Percentiles rank a stretch among this genome's conserved stretches.
Conservation (phyloP, 179 eudicot species). For the Heliamphora pulchella region DNA sequence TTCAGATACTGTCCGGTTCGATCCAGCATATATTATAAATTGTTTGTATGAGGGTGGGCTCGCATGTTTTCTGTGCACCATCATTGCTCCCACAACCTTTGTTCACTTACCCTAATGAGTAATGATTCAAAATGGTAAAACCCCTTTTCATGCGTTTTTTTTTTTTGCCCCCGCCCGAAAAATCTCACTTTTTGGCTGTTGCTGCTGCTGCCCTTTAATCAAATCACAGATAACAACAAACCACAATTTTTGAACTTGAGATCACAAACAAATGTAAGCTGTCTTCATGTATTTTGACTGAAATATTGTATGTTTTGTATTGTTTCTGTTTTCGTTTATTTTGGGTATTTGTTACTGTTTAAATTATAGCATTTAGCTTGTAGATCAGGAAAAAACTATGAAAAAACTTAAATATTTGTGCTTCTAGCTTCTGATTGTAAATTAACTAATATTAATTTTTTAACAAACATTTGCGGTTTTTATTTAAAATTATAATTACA, state of each 20-base stretch:
- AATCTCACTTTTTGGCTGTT: background rate
- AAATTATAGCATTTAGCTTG: no score
- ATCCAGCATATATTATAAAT: background rate
- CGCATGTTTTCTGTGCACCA: slow-evolving; percentile 16
- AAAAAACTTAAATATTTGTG: no score
- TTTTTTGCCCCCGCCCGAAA: background rate
- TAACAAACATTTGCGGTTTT: no score
- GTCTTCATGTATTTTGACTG: background rate
- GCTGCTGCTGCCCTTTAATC: background rate
- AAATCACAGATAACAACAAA: background rate
- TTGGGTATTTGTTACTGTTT: no score
- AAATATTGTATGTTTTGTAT: background rate
- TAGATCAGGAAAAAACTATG: no score
- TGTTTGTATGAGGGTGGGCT: slow-evolving; percentile 3
- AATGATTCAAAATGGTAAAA: background rate
- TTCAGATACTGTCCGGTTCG: background rate
- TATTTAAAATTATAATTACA: no score
- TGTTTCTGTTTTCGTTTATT: background rate
- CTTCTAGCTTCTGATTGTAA: no score
- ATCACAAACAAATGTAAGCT: background rate
- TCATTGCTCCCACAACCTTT: slow-evolving; percentile 20
- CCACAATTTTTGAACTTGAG: background rate
- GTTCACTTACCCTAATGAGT: slow-evolving; percentile 20
- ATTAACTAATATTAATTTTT: no score
- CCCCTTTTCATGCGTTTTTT: background rate